These are phyloP conservation scores for Botrytis squamosa DNA, from an alignment of 2,329 filamentous ascomycete genomes.

Conservation along the genomic window DNA sequence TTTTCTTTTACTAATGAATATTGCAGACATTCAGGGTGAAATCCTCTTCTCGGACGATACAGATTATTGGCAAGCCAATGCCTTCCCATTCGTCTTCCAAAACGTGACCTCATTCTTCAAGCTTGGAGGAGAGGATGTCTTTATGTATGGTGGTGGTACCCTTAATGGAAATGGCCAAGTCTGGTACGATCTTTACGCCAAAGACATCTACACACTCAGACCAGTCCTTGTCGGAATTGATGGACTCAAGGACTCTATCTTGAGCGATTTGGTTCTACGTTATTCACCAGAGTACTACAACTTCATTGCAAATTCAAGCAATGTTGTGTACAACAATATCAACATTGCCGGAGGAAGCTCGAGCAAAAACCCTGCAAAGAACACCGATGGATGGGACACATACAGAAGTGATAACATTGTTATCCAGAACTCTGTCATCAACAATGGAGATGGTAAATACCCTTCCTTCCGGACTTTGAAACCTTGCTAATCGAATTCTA, in stretches of 20 bases:
- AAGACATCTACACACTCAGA: conserved; percentile 55
- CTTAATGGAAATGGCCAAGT: conserved; percentile 64
- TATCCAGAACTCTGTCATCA: conserved; percentile 64
- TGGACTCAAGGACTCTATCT: conserved; percentile 55
- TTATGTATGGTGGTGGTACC: conserved; percentile 64
- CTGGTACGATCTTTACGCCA: conserved; percentile 58
- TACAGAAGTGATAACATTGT: conserved; percentile 61
- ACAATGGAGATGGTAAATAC: conserved; percentile 57
- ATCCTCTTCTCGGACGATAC: conserved; percentile 65
- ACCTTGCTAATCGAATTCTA: conserved; percentile 4
- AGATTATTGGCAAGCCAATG: conserved; percentile 65
- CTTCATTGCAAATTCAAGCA: conserved; percentile 62
- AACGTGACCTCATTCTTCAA: conserved; percentile 67
- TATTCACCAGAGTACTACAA: conserved; percentile 62
- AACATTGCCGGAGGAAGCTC: conserved; percentile 55
- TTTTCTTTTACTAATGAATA: neutral
- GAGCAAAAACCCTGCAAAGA: conserved; percentile 57
- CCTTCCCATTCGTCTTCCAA: conserved; percentile 64
- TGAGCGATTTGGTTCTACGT: conserved; percentile 59
- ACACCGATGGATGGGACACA: conserved; percentile 66
- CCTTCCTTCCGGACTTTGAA: neutral
- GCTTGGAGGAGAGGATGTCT: conserved; percentile 63
- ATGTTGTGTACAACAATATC: conserved; percentile 63
- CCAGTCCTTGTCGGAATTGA: conserved; percentile 58
- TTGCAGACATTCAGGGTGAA: conserved; percentile 54